These are phyloP conservation scores for Evansstolkia leycettana DNA, from an alignment of 495 filamentous ascomycete species.

Conservation along the genomic window DNA sequence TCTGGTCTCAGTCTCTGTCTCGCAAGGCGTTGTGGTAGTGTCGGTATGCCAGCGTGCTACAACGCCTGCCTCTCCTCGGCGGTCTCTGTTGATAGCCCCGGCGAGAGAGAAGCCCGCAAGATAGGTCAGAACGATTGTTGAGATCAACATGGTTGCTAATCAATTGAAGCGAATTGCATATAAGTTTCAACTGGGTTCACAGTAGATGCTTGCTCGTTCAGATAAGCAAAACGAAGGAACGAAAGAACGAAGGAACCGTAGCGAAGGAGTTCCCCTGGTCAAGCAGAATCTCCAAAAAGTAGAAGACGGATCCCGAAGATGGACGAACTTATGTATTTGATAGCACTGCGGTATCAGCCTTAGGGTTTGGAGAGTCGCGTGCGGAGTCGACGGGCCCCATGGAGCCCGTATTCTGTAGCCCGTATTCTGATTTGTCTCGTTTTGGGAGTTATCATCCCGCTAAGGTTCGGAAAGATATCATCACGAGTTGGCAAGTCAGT, in stretches of 20 bases:
- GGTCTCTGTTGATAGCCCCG: not conserved
- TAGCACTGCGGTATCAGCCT: no score
- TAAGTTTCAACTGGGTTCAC: not conserved
- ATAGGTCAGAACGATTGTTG: not conserved
- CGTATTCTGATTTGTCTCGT: no score
- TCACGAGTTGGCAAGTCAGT: no score
- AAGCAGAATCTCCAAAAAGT: no score
- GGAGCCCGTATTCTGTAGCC: no score
- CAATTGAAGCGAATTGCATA: not conserved
- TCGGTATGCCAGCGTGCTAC: not conserved
- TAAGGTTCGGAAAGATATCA: no score
- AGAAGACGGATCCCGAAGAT: not conserved
- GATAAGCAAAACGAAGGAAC: not conserved
- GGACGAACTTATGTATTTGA: no score
- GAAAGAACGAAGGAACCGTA: not conserved
- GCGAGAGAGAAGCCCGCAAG: not conserved
- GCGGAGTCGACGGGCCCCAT: no score
- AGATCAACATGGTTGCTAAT: not conserved
- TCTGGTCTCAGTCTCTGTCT: not conserved
- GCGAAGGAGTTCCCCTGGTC: not conserved
- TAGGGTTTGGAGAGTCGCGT: no score
- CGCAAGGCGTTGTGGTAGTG: no score
- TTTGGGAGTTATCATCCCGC: no score
- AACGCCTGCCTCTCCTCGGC: not conserved
- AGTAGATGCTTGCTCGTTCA: not conserved